A percentile compares a stretch with the other conserved stretches of the same genome.
Evolutionary conservation across 2,329 filamentous ascomycete species (phyloP).

Genomic region (Fonsecaea monophora): DNA sequence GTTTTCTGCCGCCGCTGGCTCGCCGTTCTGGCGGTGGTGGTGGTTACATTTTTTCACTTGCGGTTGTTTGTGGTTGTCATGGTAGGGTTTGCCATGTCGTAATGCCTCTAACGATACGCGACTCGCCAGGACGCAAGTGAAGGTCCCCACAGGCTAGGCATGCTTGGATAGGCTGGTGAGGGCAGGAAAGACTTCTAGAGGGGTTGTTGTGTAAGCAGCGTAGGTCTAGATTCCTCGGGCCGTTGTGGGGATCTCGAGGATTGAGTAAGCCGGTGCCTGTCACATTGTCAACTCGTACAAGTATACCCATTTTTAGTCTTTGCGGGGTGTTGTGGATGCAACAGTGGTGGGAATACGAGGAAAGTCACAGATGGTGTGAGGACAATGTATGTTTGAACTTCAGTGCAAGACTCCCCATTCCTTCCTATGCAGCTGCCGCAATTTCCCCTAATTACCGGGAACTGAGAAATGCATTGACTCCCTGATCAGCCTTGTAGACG

Average conservation of each 20-base stretch:
- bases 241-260: not conserved
- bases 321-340: not conserved
- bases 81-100: not conserved
- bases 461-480: not conserved
- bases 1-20: not conserved
- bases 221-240: conserved; percentile 5
- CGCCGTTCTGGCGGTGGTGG: not conserved
- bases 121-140: not conserved
- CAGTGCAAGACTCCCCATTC: not conserved
- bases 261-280: not conserved
- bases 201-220: conserved; percentile 11
- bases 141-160: not conserved
- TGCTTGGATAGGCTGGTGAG: not conserved
- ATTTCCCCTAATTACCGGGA: not conserved
- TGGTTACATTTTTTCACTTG: not conserved
- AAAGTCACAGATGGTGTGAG: not conserved
- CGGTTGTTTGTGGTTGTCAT: not conserved
- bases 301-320: not conserved
- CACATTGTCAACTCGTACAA: too few species aligned
- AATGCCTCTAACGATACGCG: not conserved
- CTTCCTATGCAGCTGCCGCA: not conserved
- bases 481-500: not conserved
- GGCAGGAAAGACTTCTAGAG: not conserved
- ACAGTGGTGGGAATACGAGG: too few species aligned
- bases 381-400: not conserved